Conservation (phyloP, 1,139 yeast genomes). For the Geotrichum candidum region DNA sequence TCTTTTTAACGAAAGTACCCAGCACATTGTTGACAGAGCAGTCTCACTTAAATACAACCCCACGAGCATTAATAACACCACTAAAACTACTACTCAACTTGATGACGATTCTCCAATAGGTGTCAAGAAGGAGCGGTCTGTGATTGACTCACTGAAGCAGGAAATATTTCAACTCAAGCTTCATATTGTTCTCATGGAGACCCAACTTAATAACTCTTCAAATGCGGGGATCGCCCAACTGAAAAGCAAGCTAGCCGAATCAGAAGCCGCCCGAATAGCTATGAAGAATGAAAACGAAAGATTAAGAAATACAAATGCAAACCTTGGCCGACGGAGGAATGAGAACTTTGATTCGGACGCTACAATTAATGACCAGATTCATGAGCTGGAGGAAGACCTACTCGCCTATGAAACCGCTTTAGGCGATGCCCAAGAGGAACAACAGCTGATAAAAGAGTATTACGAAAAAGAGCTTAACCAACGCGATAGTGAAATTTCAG, state of each 20-base stretch:
- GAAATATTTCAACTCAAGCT: constrained; percentile 22
- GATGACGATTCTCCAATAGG: constrained; percentile 13
- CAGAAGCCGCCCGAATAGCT: constrained; percentile 18
- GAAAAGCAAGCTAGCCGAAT: constrained; percentile 18
- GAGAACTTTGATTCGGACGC: constrained; percentile 9
- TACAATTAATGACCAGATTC: not conserved
- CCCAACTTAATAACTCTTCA: constrained; percentile 16
- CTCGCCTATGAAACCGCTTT: constrained; percentile 2
- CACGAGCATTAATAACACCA: not conserved
- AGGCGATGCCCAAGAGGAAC: not conserved
- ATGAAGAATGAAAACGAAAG: constrained; percentile 21
- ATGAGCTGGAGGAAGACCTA: constrained; percentile 3
- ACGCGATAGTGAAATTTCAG: constrained; percentile 8
- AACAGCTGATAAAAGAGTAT: constrained; percentile 1
- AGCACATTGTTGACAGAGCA: not conserved
- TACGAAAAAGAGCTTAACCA: constrained; percentile 7
- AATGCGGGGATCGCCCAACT: constrained; percentile 21
- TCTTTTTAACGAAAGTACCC: not conserved
- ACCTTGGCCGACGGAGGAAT: constrained; percentile 2
- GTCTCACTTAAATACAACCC: not conserved
- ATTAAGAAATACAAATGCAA: constrained; percentile 17
- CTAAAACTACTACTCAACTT: not conserved
- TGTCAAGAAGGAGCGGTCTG: constrained; percentile 18
- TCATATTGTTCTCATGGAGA: constrained; percentile 20
- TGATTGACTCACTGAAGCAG: constrained; percentile 18